Conservation (phyloP, 371 early-diverging fungal species). For the Coemansia sp. region DNA sequence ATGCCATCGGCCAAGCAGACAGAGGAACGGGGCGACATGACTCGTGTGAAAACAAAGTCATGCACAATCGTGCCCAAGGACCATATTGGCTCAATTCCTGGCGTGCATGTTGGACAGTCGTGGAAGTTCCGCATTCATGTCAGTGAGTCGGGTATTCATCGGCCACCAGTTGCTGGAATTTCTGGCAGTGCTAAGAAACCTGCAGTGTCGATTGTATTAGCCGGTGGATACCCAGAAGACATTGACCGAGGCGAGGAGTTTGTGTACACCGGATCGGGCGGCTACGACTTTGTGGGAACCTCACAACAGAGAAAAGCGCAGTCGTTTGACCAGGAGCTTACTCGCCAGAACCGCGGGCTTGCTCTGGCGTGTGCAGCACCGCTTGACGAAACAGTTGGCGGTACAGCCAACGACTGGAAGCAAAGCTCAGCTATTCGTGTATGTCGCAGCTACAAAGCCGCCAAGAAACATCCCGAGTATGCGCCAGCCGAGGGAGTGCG, state of each 20-base stretch:
- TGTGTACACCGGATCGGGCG: conserved; percentile 61
- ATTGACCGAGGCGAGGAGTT: conserved; percentile 62
- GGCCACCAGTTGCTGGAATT: conserved; percentile 60
- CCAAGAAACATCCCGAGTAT: conserved; percentile 53
- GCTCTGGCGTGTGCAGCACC: conserved; percentile 60
- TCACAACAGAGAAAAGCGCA: conserved; percentile 52
- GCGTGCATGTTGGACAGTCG: conserved; percentile 60
- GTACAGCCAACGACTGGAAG: conserved; percentile 58
- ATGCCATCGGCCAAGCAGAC: conserved; percentile 53
- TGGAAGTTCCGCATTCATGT: conserved; percentile 55
- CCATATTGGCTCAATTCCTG: conserved; percentile 63
- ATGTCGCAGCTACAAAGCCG: conserved; percentile 55
- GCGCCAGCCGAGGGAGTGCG: conserved; percentile 59
- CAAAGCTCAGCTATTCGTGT: conserved; percentile 62
- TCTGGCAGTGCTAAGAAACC: conserved; percentile 54
- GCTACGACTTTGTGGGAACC: conserved; percentile 53
- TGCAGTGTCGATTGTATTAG: conserved; percentile 59
- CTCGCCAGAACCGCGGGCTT: conserved; percentile 55
- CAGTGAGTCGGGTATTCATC: conserved; percentile 60
- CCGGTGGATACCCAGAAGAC: conserved; percentile 60
- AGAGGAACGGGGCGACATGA: conserved; percentile 56
- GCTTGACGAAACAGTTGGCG: conserved; percentile 52
- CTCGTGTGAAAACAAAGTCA: conserved; percentile 53
- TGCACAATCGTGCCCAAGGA: conserved; percentile 55
- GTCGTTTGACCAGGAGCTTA: conserved; percentile 55